Conservation (phyloP, 225 moss, liverwort and hornwort genomes). For the Anthoceros angustus region DNA sequence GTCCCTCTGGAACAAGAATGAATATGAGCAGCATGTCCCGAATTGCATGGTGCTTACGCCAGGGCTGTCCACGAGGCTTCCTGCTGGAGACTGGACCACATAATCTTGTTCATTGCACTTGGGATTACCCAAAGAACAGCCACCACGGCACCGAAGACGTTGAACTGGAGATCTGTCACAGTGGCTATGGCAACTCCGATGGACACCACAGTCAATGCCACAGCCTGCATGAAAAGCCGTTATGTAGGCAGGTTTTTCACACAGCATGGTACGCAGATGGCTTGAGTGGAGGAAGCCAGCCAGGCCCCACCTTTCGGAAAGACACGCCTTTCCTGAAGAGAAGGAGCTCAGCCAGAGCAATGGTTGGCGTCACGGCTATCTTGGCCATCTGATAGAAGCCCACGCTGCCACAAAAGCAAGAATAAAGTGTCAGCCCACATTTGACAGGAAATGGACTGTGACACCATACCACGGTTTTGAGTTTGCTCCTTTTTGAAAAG, state of each 20-base stretch:
- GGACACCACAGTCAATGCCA: slow-evolving; percentile 6
- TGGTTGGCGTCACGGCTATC: slow-evolving; percentile 10
- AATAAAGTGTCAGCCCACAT: background rate
- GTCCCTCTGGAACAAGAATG: background rate
- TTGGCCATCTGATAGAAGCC: slow-evolving; percentile 11
- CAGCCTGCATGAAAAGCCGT: background rate
- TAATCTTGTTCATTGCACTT: slow-evolving; percentile 9
- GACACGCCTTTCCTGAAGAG: slow-evolving; percentile 4
- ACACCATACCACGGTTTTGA: background rate
- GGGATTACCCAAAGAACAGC: slow-evolving; percentile 8
- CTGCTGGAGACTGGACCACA: slow-evolving; percentile 9
- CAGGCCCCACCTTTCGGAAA: slow-evolving; percentile 1
- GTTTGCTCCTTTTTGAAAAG: background rate
- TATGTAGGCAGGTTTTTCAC: background rate
- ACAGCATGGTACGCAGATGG: background rate
- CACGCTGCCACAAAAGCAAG: background rate
- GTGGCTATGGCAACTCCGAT: slow-evolving; percentile 7
- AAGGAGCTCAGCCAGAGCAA: slow-evolving; percentile 6
- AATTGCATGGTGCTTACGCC: slow-evolving; percentile 1
- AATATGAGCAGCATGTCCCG: background rate
- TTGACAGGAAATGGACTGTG: background rate
- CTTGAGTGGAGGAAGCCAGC: no score
- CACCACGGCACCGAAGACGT: slow-evolving; percentile 7
- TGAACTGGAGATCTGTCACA: slow-evolving; percentile 8
- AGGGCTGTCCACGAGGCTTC: slow-evolving; percentile 9